Percentiles rank a stretch among this genome's conserved stretches.
Conservation (phyloP, 2,329 filamentous ascomycete genomes). For the Metarhizium album region DNA sequence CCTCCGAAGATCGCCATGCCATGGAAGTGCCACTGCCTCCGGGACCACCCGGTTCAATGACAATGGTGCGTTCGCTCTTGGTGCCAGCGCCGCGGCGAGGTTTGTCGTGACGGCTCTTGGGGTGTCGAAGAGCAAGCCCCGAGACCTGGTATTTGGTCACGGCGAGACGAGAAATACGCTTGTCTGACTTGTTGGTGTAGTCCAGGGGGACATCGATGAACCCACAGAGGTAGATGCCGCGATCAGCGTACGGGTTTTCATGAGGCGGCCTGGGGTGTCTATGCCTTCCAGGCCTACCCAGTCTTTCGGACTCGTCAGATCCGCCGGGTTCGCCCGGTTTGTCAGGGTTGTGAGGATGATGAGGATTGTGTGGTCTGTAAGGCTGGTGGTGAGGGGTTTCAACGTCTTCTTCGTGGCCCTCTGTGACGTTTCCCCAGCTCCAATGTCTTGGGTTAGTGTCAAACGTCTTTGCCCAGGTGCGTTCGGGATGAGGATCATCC, state of each 20-base stretch:
- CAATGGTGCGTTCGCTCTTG: conserved; percentile 36
- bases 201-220: conserved; percentile 38
- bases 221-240: conserved; percentile 36
- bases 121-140: conserved; percentile 22
- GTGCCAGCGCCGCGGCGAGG: conserved; percentile 12
- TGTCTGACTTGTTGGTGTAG: conserved; percentile 33
- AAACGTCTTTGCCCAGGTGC: conserved; percentile 30
- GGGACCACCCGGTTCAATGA: conserved; percentile 40
- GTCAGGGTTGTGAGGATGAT: background rate
- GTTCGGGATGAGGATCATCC: conserved; percentile 24
- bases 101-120: background rate
- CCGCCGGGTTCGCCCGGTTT: background rate
- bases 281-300: background rate
- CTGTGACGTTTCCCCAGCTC: conserved; percentile 30
- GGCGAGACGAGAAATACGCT: conserved; percentile 33
- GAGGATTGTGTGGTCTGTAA: background rate
- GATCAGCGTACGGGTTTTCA: conserved; percentile 23
- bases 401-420: background rate
- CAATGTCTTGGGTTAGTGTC: conserved; percentile 33
- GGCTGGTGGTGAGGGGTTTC: background rate
- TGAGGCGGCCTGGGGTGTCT: background rate
- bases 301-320: background rate
- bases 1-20: conserved; percentile 27
- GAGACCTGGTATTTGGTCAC: conserved; percentile 39
- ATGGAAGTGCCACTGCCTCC: conserved; percentile 36